Conservation (phyloP, 306 rosid species). For the Cicer bijugum region DNA sequence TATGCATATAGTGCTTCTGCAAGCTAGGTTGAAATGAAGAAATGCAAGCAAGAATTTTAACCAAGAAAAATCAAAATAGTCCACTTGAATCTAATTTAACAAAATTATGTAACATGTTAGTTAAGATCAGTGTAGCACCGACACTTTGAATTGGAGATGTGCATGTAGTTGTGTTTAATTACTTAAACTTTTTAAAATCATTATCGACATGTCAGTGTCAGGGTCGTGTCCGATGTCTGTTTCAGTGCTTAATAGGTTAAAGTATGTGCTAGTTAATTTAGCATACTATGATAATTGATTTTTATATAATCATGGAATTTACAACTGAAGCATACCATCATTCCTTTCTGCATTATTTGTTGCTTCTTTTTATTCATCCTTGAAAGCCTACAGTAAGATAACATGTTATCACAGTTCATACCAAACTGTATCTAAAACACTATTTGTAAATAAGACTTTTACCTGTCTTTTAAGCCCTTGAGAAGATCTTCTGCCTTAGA, state of each 20-base stretch:
- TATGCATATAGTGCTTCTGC: slow-evolving; percentile 84
- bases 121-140: neutral
- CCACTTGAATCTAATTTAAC: neutral
- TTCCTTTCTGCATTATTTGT: slow-evolving; percentile 62
- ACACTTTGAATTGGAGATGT: no score
- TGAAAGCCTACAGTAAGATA: slow-evolving; percentile 54
- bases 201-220: no score
- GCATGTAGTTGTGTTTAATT: no score
- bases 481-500: slow-evolving; percentile 72
- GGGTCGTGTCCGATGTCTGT: no score
- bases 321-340: slow-evolving; percentile 59
- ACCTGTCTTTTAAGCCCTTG: slow-evolving; percentile 73
- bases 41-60: slow-evolving; percentile 18
- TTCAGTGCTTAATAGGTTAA: no score
- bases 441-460: slow-evolving; percentile 25
- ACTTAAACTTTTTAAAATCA: no score
- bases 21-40: slow-evolving; percentile 58
- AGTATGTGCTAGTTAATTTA: neutral
- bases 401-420: slow-evolving; percentile 19
- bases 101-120: neutral
- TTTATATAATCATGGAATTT: slow-evolving; percentile 36
- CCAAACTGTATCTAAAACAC: neutral
- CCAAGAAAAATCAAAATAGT: neutral
- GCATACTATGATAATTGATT: neutral
- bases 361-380: slow-evolving; percentile 67